Conservation (phyloP, 257 asterid genomes). For the Nicotiana obtusifolia region DNA sequence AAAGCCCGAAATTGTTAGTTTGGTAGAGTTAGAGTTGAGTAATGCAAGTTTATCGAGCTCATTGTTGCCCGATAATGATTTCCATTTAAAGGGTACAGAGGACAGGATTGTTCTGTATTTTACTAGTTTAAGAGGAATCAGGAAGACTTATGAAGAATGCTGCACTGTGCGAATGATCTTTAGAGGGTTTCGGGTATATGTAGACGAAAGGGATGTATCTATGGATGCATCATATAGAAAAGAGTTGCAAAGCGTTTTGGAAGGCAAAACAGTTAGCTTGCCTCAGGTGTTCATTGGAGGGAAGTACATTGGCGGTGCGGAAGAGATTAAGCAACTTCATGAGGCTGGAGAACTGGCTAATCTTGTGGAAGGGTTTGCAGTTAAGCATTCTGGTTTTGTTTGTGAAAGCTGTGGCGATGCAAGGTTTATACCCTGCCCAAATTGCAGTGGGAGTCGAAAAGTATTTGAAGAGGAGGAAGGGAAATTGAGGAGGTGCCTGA, state of each 20-base stretch:
- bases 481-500: slow-evolving; percentile 17
- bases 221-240: slow-evolving; percentile 70
- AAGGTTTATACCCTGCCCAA: slow-evolving; percentile 47
- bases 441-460: slow-evolving; percentile 57
- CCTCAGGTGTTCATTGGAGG: slow-evolving; percentile 88
- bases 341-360: slow-evolving; percentile 46
- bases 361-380: slow-evolving; percentile 44
- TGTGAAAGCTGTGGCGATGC: slow-evolving; percentile 52
- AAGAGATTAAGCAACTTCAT: slow-evolving; percentile 35
- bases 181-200: slow-evolving; percentile 59
- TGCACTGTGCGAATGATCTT: slow-evolving; percentile 64
- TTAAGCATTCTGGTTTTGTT: slow-evolving; percentile 18
- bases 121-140: slow-evolving; percentile 86
- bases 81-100: slow-evolving; percentile 49
- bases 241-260: slow-evolving; percentile 62
- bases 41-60: slow-evolving; percentile 4
- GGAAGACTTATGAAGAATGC: slow-evolving; percentile 76
- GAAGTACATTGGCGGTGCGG: slow-evolving; percentile 51
- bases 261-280: slow-evolving; percentile 43
- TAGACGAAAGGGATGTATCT: slow-evolving; percentile 87
- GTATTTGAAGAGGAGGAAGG: slow-evolving; percentile 42
- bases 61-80: slow-evolving; percentile 17
- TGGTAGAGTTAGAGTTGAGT: neutral
- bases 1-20: neutral
- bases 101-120: slow-evolving; percentile 83